Base-by-base conservation (phyloP, 1,139 yeast genomes). In the Magnusiomyces tetraspermus region DNA sequence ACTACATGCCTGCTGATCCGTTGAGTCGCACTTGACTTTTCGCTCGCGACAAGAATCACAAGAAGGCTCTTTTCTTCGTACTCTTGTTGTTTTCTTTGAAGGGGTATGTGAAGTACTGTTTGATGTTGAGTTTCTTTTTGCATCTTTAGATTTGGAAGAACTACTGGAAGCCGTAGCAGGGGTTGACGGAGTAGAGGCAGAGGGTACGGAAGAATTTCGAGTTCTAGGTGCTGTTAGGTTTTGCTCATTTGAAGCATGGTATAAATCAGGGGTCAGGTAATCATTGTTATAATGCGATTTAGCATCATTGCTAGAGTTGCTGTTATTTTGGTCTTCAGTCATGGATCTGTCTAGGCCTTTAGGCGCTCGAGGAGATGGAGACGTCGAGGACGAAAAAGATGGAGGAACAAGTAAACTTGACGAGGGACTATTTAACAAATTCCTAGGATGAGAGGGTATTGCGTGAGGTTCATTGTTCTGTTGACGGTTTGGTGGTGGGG, bases 21-120 rank as follows among this genome's bases (percentile, higher is more conserved):
- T 61, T 4, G 68, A 67, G 50, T 65, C 67, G 57, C 68, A 65
- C 52, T 65, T 65, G 48, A 65, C 67, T 52, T 65, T 65, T n/a
- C 68, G 60, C 46, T 64, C 68, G 19, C 68, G 59, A 49, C 68
- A 65, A 21, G 68, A 66, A 46, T 65, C 68, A 54, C 68, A 65
- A 3, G 68, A 64, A 4, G 68, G 68, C 51, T 64, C 66, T 49
- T 64, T 65, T 3, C 68, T 55, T 37, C 68, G 60, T 48, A 61
- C 65, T 11, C 68, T 57, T 15, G 66, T 60, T 5, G 63, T 52
- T 54, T 58, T 57, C 24, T 38, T 38, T 10, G 38, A 6, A 15
- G 33, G 11, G 6, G 33, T 8, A 6, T 6, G 11, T 28, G 33
- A 28, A 28, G 6, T 28, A 28, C 11, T 11, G 11, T 28, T 28